Conservation (phyloP, 169 alveolate genomes). For the Condylostoma magnum region DNA sequence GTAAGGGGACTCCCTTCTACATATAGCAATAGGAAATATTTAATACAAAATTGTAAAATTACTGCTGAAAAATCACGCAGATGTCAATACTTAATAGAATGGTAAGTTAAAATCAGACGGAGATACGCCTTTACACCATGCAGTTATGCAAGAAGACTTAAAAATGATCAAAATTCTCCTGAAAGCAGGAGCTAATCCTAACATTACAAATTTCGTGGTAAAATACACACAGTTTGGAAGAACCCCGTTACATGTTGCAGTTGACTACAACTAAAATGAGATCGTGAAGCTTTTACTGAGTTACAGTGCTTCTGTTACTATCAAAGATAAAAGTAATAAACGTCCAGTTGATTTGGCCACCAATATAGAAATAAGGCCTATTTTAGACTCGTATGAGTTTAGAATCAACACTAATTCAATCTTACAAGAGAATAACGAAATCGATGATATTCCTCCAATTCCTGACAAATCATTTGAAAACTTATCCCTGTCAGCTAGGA, state of each 20-base stretch:
- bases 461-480: neutral
- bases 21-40: slow-evolving; percentile 52
- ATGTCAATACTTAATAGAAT: slow-evolving; percentile 46
- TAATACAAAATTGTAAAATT: slow-evolving; percentile 45
- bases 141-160: slow-evolving; percentile 40
- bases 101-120: too few species aligned
- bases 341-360: slow-evolving; percentile 5
- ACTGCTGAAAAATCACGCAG: slow-evolving; percentile 37
- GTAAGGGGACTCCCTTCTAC: slow-evolving; percentile 49
- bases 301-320: neutral
- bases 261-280: slow-evolving; percentile 23
- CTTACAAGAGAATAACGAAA: too few species aligned
- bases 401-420: too few species aligned
- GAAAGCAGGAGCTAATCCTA: slow-evolving; percentile 48
- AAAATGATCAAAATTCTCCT: slow-evolving; percentile 50
- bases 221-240: slow-evolving; percentile 33
- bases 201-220: slow-evolving; percentile 41
- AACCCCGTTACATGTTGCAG: slow-evolving; percentile 55
- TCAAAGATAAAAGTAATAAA: slow-evolving; percentile 24
- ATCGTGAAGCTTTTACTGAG: slow-evolving; percentile 11
- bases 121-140: slow-evolving; percentile 51
- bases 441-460: neutral
- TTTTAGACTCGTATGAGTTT: too few species aligned
- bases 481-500: neutral
- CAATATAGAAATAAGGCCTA: neutral